Evolutionary conservation across 2,329 filamentous ascomycete genomes (phyloP).

Genomic region (Bertia moriformis): DNA sequence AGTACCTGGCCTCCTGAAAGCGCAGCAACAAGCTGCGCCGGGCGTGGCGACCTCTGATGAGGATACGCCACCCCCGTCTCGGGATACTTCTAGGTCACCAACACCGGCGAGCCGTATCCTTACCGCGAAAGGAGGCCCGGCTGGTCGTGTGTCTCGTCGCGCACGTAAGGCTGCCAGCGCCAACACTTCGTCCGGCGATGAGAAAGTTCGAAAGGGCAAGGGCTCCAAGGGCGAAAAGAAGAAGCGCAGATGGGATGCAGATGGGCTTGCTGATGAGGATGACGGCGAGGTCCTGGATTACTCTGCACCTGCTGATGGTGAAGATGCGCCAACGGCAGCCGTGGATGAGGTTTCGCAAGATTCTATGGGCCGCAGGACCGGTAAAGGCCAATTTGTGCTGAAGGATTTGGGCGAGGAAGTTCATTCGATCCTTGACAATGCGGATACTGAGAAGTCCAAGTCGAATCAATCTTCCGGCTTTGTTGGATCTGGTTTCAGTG

Average conservation of each 20-base stretch:
- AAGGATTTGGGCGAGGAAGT: conserved; percentile 91
- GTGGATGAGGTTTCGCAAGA: conserved; percentile 64
- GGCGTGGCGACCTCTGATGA: conserved; percentile 1
- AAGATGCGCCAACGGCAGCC: conserved; percentile 33
- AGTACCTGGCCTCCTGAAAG: background rate
- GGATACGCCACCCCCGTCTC: background rate
- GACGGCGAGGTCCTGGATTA: conserved; percentile 75
- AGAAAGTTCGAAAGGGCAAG: conserved; percentile 48
- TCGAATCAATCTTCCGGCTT: conserved; percentile 39
- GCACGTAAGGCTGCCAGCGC: conserved; percentile 55
- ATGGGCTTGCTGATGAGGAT: conserved; percentile 75
- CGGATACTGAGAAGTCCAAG: conserved; percentile 41
- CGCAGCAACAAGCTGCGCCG: background rate
- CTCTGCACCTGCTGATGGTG: conserved; percentile 49
- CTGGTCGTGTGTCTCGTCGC: conserved; percentile 65
- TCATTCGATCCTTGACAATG: conserved; percentile 70
- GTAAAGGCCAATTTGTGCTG: conserved; percentile 82
- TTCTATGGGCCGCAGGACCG: conserved; percentile 64
- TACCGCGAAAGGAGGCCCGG: conserved; percentile 36
- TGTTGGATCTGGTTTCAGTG: conserved; percentile 65
- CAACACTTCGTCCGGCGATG: conserved; percentile 70
- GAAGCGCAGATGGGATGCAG: conserved; percentile 81
- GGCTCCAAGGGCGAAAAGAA: conserved; percentile 45
- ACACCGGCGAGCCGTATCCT: background rate
- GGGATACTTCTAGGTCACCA: background rate